A percentile compares a stretch with the other conserved stretches of the same genome.
These are phyloP conservation scores for Striga hermonthica DNA, from an alignment of 305 asterid species.

Conservation along the genomic window DNA sequence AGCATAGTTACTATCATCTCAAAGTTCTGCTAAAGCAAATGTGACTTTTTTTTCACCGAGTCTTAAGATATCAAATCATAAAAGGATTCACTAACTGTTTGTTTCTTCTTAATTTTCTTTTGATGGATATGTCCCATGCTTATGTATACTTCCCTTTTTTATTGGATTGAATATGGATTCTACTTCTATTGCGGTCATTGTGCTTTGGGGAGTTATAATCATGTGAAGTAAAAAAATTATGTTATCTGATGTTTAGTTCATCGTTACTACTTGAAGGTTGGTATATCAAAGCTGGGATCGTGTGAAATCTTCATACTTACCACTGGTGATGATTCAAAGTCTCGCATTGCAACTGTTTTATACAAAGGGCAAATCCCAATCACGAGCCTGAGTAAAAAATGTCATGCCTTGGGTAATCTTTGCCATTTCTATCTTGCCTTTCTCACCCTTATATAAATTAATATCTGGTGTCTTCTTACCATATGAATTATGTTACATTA, in stretches of 20 bases:
- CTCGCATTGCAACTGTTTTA: constrained; percentile 35
- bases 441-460: not conserved
- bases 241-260: constrained; percentile 26
- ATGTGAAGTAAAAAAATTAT: not conserved
- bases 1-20: not conserved
- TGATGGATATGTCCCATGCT: constrained; percentile 15
- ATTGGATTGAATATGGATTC: constrained; percentile 10
- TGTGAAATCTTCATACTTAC: constrained; percentile 49
- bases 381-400: constrained; percentile 25
- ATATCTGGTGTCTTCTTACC: no score
- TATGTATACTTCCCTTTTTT: constrained; percentile 11
- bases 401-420: constrained; percentile 36
- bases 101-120: not conserved
- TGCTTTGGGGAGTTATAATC: not conserved
- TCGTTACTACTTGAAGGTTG: constrained; percentile 47
- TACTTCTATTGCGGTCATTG: not conserved
- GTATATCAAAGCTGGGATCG: constrained; percentile 40
- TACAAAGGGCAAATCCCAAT: constrained; percentile 34
- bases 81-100: constrained; percentile 2
- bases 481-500: no score
- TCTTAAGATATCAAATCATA: constrained; percentile 7
- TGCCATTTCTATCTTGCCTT: constrained; percentile 9
- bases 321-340: constrained; percentile 36
- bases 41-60: constrained; percentile 7
- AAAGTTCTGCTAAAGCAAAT: not conserved